These are phyloP conservation scores for Flaveria floridana DNA, from an alignment of 140 eudicot genomes.

Conservation along the genomic window DNA sequence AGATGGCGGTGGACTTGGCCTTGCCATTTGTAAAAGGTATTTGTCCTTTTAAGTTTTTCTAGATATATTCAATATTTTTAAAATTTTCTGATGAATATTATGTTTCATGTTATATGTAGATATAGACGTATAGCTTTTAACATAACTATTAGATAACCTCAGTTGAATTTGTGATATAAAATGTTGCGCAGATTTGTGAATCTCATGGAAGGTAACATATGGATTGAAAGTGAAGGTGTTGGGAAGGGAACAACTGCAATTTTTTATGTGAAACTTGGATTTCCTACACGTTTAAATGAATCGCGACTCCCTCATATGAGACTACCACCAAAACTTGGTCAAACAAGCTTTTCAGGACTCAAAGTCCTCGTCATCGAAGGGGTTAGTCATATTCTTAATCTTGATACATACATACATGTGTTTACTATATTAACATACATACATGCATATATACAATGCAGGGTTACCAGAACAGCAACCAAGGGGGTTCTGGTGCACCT, in stretches of 20 bases:
- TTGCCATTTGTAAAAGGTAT: slow-evolving; percentile 93
- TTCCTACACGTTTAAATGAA: slow-evolving; percentile 55
- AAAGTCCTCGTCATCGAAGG: slow-evolving; percentile 81
- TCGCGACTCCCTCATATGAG: slow-evolving; percentile 44
- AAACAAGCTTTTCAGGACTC: slow-evolving; percentile 60
- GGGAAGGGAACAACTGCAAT: slow-evolving; percentile 84
- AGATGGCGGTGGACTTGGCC: slow-evolving; percentile 89
- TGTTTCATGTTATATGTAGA: neutral
- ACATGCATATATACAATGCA: slow-evolving; percentile 30
- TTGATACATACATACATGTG: slow-evolving; percentile 3
- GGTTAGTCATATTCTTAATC: slow-evolving; percentile 45
- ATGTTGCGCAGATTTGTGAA: slow-evolving; percentile 64
- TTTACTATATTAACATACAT: neutral
- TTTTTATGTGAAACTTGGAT: slow-evolving; percentile 75
- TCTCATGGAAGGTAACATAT: slow-evolving; percentile 94
- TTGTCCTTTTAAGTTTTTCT: neutral
- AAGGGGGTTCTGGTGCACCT: slow-evolving; percentile 76
- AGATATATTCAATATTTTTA: neutral
- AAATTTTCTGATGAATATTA: neutral
- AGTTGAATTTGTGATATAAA: neutral
- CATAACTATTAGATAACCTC: neutral
- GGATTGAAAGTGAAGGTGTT: slow-evolving; percentile 95
- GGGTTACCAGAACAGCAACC: slow-evolving; percentile 73
- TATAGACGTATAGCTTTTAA: neutral
- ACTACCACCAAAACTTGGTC: slow-evolving; percentile 42